Evolutionary conservation across 495 filamentous ascomycete genomes (phyloP), one percentile per base, ranked within the genome.

Genomic region (Aspergillus indologenus): DNA sequence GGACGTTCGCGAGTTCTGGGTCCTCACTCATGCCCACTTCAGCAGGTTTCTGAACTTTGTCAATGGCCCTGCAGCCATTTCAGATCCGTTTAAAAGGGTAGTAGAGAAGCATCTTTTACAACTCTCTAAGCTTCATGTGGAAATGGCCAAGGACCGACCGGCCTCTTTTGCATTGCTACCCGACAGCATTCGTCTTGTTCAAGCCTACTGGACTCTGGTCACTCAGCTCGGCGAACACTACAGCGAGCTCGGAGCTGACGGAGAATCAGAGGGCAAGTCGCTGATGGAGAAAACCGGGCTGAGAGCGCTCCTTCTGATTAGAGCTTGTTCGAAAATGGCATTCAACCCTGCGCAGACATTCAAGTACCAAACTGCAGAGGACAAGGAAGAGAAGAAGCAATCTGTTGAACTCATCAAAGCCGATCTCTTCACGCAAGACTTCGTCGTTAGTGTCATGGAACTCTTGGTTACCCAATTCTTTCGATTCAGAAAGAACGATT

Each of bases 31-130:
- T 58, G 73, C 74, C 11, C 90, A 96, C 54, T 88, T 95, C 54
- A 84, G 81, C 50, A 81, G 87, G 44, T 87, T 93, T 56, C 76
- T 90, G 17, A 61, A 65, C 1, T 69, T 78, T 20, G 61, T 73
- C 49, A 65, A 70, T 47, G 68, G 68, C 14, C 63, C 65, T 22
- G 48, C 45, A 17, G 58, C 61, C 8, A 23, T 68, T n/a, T 67
- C 68, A 5, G 64, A 75, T n/a, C 57, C 71, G 26, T 64, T 77
- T 9, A 69, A 72, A 22, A 71, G 75, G 22, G 61, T 86, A 26
- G 73, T 95, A n/a, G 88, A 90, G 61, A 92, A 92, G 64, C 93
- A 97, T 60, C 75, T 95, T 8, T 66, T 95, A 51, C 93, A 96
- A 68, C 85, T 96, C 48, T 85, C 93, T 12, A 98, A 98, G 73